Evolutionary conservation across 805 yeast species (phyloP), one percentile per base, ranked within the genome.

Genomic region (Kuraishia molischiana): DNA sequence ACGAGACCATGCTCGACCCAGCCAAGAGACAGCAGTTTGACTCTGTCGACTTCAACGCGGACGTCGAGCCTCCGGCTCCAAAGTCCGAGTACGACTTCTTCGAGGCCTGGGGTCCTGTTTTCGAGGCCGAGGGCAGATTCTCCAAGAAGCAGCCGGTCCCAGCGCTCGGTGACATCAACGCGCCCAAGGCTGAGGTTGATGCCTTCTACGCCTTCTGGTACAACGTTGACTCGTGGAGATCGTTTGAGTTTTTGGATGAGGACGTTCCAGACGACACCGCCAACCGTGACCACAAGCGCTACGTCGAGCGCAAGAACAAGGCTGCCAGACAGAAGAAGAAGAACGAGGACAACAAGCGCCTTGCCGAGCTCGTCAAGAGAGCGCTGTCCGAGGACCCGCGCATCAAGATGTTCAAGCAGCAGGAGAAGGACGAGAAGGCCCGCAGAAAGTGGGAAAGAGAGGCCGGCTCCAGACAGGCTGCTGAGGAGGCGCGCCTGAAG

Each of bases 181-280:
- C 90, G 39, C 44, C 85, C 41, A 85, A 85, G 69, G 77, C 74
- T 39, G 90, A 83, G 42, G 95, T 89, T 44, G 95, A 85, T 53
- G 69, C 67, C 38, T 89, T 95, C 67, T 90, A 90, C 73, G 74
- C 77, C 50, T 90, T 86, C 77, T 92, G 92, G 83, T 80, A 80
- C 63, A 80, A 82, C 62, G 85, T 89, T 49, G 96, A 92, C 66
- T 90, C 97, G 17, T 92, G 98, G 98, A 85, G 95, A 72, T 72
- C 95, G 35, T 92, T 92, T 59, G 98, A 92, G 69, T 92, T 89
- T 69, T 76, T 87, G 62, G 98, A 92, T 59, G 98, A 92, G 72
- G 98, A 92, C 59, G 96, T 89, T 55, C 98, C 98, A 51, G 98
- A 92, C 69, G 98, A 92, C 66, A 85, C 97, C 41, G 84, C 95